These are phyloP conservation scores for Umbelopsis sp. DNA, from an alignment of 371 early-diverging fungal genomes.

Conservation along the genomic window DNA sequence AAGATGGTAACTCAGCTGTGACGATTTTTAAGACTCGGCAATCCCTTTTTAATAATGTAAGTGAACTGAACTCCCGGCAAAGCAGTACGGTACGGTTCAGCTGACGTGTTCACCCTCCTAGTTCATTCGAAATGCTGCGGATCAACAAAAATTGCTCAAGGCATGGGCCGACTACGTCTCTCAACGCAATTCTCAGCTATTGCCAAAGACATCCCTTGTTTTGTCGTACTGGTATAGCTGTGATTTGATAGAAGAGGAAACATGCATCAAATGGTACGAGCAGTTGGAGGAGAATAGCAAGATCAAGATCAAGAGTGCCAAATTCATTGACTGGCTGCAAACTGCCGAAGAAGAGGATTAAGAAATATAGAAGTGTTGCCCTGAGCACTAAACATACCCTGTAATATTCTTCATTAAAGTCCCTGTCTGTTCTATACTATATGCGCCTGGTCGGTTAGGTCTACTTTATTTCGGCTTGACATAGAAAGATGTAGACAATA, in stretches of 20 bases:
- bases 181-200: conserved; percentile 50
- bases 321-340: conserved; percentile 72
- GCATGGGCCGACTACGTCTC: conserved; percentile 68
- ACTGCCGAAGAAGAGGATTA: conserved; percentile 71
- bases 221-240: conserved; percentile 69
- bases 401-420: background rate
- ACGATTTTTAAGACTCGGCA: conserved; percentile 38
- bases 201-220: conserved; percentile 56
- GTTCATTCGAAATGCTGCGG: conserved; percentile 63
- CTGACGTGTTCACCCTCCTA: conserved; percentile 24
- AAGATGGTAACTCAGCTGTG: conserved; percentile 26
- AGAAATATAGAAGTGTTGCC: background rate
- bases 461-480: background rate
- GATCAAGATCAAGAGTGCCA: conserved; percentile 61
- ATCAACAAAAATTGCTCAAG: conserved; percentile 63
- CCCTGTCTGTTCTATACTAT: background rate
- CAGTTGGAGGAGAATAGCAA: conserved; percentile 48
- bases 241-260: conserved; percentile 78
- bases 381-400: background rate
- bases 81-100: no score
- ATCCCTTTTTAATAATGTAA: conserved; percentile 60
- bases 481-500: background rate
- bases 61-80: background rate
- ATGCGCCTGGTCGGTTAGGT: no score
- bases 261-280: conserved; percentile 66